phyloP scores from a whole-genome alignment of 2,329 filamentous ascomycete genomes.

The Fusarium paranaense region DNA sequence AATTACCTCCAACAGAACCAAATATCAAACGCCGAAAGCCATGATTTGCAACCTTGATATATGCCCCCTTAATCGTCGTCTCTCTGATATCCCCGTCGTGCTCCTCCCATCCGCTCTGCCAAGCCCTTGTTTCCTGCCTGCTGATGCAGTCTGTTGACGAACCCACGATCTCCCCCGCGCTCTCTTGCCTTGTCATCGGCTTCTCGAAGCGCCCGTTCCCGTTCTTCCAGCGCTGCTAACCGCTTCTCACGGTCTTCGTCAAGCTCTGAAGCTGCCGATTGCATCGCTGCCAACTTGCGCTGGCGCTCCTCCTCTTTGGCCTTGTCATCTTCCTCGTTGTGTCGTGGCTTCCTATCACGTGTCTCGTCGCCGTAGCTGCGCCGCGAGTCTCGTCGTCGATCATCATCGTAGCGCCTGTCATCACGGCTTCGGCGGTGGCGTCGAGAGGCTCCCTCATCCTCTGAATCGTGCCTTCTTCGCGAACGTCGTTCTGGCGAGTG shows the following conservation, averaged over 20 bases:
- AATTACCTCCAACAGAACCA: neutral
- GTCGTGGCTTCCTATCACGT: constrained; percentile 38
- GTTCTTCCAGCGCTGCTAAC: constrained; percentile 73
- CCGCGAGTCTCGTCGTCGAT: constrained; percentile 41
- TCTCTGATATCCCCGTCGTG: constrained; percentile 57
- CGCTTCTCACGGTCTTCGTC: constrained; percentile 77
- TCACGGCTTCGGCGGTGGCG: constrained; percentile 34
- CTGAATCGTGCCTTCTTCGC: constrained; percentile 34
- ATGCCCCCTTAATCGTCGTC: constrained; percentile 55
- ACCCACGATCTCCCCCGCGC: constrained; percentile 72
- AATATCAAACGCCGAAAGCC: neutral
- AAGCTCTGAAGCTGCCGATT: constrained; percentile 75
- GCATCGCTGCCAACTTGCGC: constrained; percentile 78
- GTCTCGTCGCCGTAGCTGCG: constrained; percentile 35
- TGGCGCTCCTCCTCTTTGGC: constrained; percentile 68
- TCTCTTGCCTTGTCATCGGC: constrained; percentile 74
- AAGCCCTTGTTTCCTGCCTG: constrained; percentile 65
- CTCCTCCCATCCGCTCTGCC: constrained; percentile 63
- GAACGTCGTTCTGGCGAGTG: constrained; percentile 40
- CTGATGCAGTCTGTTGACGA: constrained; percentile 72
- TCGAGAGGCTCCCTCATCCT: constrained; percentile 28
- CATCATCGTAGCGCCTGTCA: constrained; percentile 44
- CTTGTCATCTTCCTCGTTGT: constrained; percentile 39
- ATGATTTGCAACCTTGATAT: neutral
- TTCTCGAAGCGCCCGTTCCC: constrained; percentile 72